Percentiles rank a stretch among this genome's conserved stretches.
Evolutionary conservation across 2,329 filamentous ascomycete species (phyloP).

Genomic region (Fusarium clavum): DNA sequence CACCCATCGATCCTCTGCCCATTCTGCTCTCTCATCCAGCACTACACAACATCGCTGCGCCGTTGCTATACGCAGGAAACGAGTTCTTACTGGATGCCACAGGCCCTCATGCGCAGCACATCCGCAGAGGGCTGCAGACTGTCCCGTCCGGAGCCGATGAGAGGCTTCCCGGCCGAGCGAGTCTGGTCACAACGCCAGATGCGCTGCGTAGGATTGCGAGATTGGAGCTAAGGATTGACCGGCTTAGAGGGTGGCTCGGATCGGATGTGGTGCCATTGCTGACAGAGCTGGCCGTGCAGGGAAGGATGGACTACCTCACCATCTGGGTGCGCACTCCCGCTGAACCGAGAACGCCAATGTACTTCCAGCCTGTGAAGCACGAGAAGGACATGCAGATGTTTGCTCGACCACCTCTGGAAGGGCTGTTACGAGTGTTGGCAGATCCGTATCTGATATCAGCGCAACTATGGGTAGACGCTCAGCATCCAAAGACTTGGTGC

Average conservation of each 20-base stretch:
- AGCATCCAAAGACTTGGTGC: conserved; percentile 56
- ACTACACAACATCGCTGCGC: conserved; percentile 49
- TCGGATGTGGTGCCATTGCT: conserved; percentile 46
- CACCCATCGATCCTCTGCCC: conserved; percentile 42
- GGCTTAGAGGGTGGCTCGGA: conserved; percentile 50
- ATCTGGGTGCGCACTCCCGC: conserved; percentile 34
- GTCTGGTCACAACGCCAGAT: conserved; percentile 42
- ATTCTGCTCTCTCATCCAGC: conserved; percentile 51
- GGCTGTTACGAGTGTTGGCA: conserved; percentile 56
- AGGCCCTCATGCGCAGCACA: conserved; percentile 44
- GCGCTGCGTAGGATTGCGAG: conserved; percentile 45
- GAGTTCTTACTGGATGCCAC: conserved; percentile 48
- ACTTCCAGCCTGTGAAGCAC: conserved; percentile 15
- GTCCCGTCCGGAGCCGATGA: conserved; percentile 31
- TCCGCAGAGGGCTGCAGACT: conserved; percentile 42
- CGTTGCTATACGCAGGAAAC: conserved; percentile 50
- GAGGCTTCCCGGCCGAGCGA: conserved; percentile 17
- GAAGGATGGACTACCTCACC: conserved; percentile 45
- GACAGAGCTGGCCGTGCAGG: conserved; percentile 49
- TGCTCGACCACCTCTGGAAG: conserved; percentile 47
- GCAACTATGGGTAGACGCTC: conserved; percentile 52
- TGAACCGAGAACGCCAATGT: conserved; percentile 18
- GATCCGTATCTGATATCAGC: conserved; percentile 59
- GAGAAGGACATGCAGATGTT: conserved; percentile 39
- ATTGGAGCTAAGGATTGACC: conserved; percentile 47